phyloP scores from a whole-genome alignment of 1,284 basidiomycete species.

The Cryptococcus sp. region DNA sequence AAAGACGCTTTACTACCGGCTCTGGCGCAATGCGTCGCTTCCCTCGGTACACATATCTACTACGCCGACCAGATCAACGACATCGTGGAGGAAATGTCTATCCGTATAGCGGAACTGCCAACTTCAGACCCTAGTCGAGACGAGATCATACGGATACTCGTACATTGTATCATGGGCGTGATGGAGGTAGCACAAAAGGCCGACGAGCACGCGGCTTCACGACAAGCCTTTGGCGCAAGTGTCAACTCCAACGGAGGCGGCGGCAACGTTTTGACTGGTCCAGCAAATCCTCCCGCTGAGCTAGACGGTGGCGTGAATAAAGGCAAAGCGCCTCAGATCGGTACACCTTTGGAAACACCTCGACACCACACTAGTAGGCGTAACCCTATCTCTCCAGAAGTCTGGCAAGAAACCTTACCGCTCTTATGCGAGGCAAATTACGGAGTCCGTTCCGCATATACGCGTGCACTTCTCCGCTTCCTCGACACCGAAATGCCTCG shows the following conservation, averaged over 20 bases:
- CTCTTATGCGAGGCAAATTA: conserved; percentile 75
- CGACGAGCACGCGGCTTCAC: conserved; percentile 32
- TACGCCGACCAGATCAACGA: conserved; percentile 97
- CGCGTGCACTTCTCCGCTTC: conserved; percentile 70
- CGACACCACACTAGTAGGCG: conserved; percentile 55
- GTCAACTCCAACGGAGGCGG: conserved; percentile 3
- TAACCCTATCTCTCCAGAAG: conserved; percentile 72
- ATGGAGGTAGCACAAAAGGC: conserved; percentile 39
- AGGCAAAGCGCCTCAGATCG: conserved; percentile 37
- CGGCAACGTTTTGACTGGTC: too few species aligned
- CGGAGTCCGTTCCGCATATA: conserved; percentile 73
- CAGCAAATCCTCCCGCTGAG: too few species aligned
- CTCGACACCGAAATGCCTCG: conserved; percentile 69
- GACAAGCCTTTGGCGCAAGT: conserved; percentile 5
- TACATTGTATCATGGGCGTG: conserved; percentile 44
- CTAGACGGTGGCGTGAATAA: conserved; percentile 18
- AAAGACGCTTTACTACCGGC: conserved; percentile 70
- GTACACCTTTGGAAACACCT: conserved; percentile 30
- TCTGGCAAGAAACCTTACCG: conserved; percentile 85
- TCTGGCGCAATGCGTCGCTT: conserved; percentile 77
- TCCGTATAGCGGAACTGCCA: conserved; percentile 61
- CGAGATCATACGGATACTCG: conserved; percentile 64
- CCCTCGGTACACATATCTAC: conserved; percentile 80
- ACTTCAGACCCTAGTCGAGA: conserved; percentile 59
- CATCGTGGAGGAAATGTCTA: conserved; percentile 79